phyloP scores from a whole-genome alignment of 2,329 filamentous ascomycete species.

The Exophiala aquamarina region DNA sequence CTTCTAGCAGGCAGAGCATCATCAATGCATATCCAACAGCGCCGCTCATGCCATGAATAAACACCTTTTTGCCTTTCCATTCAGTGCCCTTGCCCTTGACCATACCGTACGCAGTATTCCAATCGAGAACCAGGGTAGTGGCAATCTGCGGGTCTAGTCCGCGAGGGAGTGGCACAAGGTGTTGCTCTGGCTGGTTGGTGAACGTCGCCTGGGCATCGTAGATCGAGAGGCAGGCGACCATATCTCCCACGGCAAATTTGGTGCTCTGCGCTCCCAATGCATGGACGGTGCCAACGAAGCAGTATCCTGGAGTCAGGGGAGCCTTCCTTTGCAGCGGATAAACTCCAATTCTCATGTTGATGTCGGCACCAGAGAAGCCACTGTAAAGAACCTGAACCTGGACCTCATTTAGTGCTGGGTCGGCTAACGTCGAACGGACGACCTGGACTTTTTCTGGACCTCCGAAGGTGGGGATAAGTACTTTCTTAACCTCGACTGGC shows the following conservation, averaged over 20 bases:
- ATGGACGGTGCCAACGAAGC: constrained; percentile 45
- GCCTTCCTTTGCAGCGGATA: constrained; percentile 49
- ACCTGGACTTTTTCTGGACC: constrained; percentile 39
- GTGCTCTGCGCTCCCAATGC: constrained; percentile 38
- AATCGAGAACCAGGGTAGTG: constrained; percentile 46
- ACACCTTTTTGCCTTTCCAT: constrained; percentile 46
- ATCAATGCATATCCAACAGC: constrained; percentile 49
- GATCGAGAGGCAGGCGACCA: constrained; percentile 32
- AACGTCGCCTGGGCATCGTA: constrained; percentile 44
- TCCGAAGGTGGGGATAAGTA: constrained; percentile 45
- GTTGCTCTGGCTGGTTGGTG: constrained; percentile 49
- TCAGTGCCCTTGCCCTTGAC: constrained; percentile 42
- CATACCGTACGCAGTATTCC: constrained; percentile 33
- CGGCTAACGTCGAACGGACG: constrained; percentile 36
- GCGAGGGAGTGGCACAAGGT: constrained; percentile 44
- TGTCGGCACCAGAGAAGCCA: constrained; percentile 50
- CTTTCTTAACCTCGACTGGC: constrained; percentile 42
- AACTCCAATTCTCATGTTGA: constrained; percentile 51
- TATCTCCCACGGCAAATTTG: constrained; percentile 29
- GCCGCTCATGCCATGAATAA: constrained; percentile 53
- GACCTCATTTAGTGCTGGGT: constrained; percentile 46
- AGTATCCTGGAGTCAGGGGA: constrained; percentile 53
- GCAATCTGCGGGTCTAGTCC: constrained; percentile 44
- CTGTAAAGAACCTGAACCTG: constrained; percentile 50
- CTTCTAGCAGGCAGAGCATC: constrained; percentile 43